Percentiles rank a stretch among this genome's conserved stretches.
phyloP scores from a whole-genome alignment of 108 stramenopile genomes.

The Cylindrotheca fusiformis region DNA sequence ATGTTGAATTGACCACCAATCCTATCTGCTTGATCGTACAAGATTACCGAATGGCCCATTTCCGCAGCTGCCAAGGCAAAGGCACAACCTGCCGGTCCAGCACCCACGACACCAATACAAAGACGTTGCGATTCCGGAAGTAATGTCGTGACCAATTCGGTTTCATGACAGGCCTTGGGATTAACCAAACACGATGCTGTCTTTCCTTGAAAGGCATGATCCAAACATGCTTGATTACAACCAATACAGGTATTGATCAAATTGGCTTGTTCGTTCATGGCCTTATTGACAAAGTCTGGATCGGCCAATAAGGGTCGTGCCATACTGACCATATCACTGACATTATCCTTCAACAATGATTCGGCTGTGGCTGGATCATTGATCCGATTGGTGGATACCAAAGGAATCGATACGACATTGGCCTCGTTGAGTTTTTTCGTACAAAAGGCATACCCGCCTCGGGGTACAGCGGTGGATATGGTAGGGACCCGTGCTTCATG shows the following conservation, averaged over 20 bases:
- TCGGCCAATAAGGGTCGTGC: constrained; percentile 97
- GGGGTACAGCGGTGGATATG: constrained; percentile 95
- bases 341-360: constrained; percentile 59
- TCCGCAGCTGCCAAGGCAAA: constrained; percentile 82
- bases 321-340: constrained; percentile 94
- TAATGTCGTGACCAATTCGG: constrained; percentile 46
- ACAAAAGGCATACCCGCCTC: constrained; percentile 92
- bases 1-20: constrained; percentile 97
- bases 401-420: constrained; percentile 71
- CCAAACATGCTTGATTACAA: constrained; percentile 99
- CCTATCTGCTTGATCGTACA: constrained; percentile 80
- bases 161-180: constrained; percentile 94
- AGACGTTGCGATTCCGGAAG: constrained; percentile 42
- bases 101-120: constrained; percentile 92
- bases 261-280: constrained; percentile 58
- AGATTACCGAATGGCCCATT: constrained; percentile 86
- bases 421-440: constrained; percentile 84
- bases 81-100: constrained; percentile 95
- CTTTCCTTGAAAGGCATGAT: constrained; percentile 96
- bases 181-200: constrained; percentile 96
- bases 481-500: constrained; percentile 98
- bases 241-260: constrained; percentile 99
- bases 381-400: constrained; percentile 97
- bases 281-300: constrained; percentile 90
- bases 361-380: constrained; percentile 91